A percentile compares a stretch with the other conserved stretches of the same genome.
phyloP scores from a whole-genome alignment of 768 basidiomycete genomes.

The Grammothele lineata region DNA sequence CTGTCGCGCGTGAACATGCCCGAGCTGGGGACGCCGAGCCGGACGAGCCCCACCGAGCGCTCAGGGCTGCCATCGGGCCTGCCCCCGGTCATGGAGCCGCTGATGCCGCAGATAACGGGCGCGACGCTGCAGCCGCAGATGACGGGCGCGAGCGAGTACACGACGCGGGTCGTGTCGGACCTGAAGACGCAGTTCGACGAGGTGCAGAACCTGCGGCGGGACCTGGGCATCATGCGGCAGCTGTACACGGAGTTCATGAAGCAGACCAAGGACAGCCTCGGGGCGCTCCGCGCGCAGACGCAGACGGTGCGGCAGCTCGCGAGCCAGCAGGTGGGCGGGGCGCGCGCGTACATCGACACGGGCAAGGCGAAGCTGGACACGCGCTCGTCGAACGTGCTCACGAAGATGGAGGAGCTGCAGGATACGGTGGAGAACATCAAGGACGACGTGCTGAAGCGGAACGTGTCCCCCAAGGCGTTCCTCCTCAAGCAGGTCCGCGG shows the following conservation, averaged over 20 bases:
- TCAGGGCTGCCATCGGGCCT: slow-evolving; percentile 19
- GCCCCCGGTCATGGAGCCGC: slow-evolving; percentile 22
- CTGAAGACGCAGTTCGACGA: slow-evolving; percentile 93
- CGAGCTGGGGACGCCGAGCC: slow-evolving; percentile 29
- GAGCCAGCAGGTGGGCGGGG: slow-evolving; percentile 75
- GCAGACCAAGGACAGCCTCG: slow-evolving; percentile 83
- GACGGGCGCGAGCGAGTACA: slow-evolving; percentile 70
- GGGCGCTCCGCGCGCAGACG: slow-evolving; percentile 76
- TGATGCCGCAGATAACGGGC: slow-evolving; percentile 58
- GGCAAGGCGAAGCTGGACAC: slow-evolving; percentile 90
- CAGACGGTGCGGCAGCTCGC: slow-evolving; percentile 86
- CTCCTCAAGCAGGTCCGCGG: slow-evolving; percentile 68
- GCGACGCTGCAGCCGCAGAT: slow-evolving; percentile 66
- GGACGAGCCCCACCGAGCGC: slow-evolving; percentile 5
- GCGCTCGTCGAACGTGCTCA: slow-evolving; percentile 85
- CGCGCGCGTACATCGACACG: slow-evolving; percentile 82
- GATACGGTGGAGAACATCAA: slow-evolving; percentile 87
- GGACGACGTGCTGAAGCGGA: slow-evolving; percentile 87
- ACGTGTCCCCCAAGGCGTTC: slow-evolving; percentile 75
- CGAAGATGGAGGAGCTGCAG: slow-evolving; percentile 89
- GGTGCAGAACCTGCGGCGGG: slow-evolving; percentile 89
- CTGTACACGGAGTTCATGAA: slow-evolving; percentile 92
- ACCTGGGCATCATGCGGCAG: slow-evolving; percentile 91
- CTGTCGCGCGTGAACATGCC: slow-evolving; percentile 71
- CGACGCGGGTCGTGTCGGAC: slow-evolving; percentile 69